phyloP scores from a whole-genome alignment of 2,329 filamentous ascomycete species.

The Colletotrichum kahawae region DNA sequence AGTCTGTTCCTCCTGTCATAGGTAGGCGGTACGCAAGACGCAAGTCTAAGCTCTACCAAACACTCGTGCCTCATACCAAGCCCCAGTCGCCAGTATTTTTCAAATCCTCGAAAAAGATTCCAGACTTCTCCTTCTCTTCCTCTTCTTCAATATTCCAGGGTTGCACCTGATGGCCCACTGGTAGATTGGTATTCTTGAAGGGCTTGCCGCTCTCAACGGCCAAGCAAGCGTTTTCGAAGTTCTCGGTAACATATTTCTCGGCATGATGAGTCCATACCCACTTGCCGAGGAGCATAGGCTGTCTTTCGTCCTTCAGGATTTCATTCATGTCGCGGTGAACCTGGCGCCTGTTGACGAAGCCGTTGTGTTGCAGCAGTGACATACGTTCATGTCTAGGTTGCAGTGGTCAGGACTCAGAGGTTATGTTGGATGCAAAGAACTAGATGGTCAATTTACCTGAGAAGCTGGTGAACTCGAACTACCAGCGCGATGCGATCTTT shows the following conservation, averaged over 20 bases:
- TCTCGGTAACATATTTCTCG: neutral
- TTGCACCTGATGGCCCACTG: neutral
- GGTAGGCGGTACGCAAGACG: neutral
- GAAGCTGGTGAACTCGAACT: neutral
- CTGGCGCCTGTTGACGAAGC: neutral
- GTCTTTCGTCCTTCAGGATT: neutral
- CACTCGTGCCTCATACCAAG: neutral
- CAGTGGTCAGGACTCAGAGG: neutral
- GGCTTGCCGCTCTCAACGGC: neutral
- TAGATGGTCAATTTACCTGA: neutral
- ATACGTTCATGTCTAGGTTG: neutral
- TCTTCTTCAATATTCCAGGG: neutral
- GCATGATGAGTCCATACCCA: neutral
- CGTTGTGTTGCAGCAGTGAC: neutral
- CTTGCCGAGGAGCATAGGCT: neutral
- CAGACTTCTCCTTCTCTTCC: neutral
- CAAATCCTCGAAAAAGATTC: neutral
- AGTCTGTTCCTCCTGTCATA: neutral
- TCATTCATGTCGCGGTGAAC: neutral
- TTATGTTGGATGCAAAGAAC: neutral
- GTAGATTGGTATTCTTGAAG: neutral
- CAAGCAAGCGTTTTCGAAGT: neutral
- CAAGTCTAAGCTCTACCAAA: neutral
- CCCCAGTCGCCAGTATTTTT: neutral
- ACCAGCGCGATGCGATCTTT: neutral